These are phyloP conservation scores for Neophaeococcomyces mojaviensis DNA, from an alignment of 2,329 filamentous ascomycete species.

Conservation along the genomic window DNA sequence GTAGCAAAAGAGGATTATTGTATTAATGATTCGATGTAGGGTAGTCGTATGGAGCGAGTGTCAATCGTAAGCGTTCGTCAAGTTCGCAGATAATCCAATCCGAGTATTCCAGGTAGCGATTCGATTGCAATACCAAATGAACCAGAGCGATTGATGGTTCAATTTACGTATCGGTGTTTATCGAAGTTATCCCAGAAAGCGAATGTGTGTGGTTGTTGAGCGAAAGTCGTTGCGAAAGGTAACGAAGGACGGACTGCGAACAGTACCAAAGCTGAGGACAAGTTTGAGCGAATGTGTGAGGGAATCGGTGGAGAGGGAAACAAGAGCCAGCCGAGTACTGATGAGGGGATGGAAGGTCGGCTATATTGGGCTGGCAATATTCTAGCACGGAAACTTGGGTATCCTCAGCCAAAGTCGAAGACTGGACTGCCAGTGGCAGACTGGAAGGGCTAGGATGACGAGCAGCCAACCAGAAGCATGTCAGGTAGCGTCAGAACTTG, in stretches of 20 bases:
- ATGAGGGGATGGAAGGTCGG: constrained; percentile 8
- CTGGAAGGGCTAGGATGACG: constrained; percentile 1
- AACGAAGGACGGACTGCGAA: constrained; percentile 25
- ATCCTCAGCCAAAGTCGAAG: constrained; percentile 8
- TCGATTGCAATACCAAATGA: background rate
- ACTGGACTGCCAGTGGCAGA: background rate
- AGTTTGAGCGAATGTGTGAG: constrained; percentile 17
- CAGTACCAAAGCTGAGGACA: constrained; percentile 19
- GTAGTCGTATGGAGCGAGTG: constrained; percentile 5
- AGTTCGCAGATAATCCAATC: background rate
- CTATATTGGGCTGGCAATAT: constrained; percentile 10
- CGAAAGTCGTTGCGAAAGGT: constrained; percentile 10
- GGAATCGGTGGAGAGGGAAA: constrained; percentile 14
- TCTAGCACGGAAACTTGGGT: constrained; percentile 5
- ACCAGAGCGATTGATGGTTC: constrained; percentile 22
- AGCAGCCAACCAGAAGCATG: constrained; percentile 7
- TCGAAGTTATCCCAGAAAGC: constrained; percentile 18
- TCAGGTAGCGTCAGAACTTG: constrained; percentile 1
- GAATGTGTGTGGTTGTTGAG: constrained; percentile 16
- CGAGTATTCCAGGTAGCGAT: background rate
- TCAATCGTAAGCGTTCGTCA: constrained; percentile 4
- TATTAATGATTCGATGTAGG: background rate
- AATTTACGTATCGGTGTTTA: no score
- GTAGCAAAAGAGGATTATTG: background rate
- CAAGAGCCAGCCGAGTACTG: constrained; percentile 4